Base-by-base conservation (phyloP, 2,329 filamentous ascomycete genomes). In the Ophiostoma australiae region DNA sequence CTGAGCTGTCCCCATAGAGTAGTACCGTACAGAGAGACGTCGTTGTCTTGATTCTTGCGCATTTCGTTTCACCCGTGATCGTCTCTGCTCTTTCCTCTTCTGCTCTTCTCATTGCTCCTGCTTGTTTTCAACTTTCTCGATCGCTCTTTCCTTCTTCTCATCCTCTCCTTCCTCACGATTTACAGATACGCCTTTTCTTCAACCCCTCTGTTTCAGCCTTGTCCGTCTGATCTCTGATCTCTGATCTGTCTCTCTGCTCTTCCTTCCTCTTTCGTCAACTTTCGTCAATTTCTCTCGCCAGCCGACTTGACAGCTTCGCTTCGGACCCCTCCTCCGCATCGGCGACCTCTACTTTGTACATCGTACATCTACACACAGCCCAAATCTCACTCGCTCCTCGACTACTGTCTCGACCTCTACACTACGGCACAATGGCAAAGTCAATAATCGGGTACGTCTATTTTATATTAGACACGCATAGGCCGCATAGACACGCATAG, bases 31-130 rank as follows among this genome's bases (percentile, higher is more conserved):
- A 33, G 5, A 31, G 17, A 17, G 15, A 48, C 61, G 23, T 65
- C 13, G 3, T 63, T 63, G n/a, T 33, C 31, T 35, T 37, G 4
- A 20, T 37, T 39, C 17, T 39, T 20, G 5, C 31, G 44, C 44
- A 58, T 58, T 58, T 27, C n/a, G 52, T 58, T 27, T 58, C 52
- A 13, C 52, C 52, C 52, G 52, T 58, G 52, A 58, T 44, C 13
- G n/a, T 31, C 31, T 55, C 20, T 48, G 27, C 27, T 23, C 27
- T 20, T 68, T 37, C n/a, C 44, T n/a, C 4, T n/a, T 55, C 23
- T 55, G 35, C 41, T n/a, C 39, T 41, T 13, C 15, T 7, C 37
- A 39, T 13, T 41, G 39, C 11, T 10, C 37, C n/a, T 52, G n/a
- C 27, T 20, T 48, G 20, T 33, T 52, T 6, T 44, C 37, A 31